phyloP scores from a whole-genome alignment of 305 asterid species.

The Fraxinus sp. region DNA sequence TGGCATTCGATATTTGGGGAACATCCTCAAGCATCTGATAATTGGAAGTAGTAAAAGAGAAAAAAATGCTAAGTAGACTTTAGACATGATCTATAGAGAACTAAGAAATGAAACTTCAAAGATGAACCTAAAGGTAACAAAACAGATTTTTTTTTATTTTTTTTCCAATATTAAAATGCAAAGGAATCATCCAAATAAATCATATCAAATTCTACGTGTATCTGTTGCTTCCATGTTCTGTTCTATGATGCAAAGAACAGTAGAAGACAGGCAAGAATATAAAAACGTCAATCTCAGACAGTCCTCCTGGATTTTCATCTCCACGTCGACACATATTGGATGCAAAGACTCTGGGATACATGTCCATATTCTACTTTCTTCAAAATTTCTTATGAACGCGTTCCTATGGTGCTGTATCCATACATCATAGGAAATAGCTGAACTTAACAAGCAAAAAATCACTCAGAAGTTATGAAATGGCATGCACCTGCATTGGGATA shows the following conservation, averaged over 20 bases:
- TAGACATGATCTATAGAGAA: not conserved
- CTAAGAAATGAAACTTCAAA: not conserved
- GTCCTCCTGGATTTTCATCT: not conserved
- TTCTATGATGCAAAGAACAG: not conserved
- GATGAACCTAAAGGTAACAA: not conserved
- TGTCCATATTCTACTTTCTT: not conserved
- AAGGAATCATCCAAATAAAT: not conserved
- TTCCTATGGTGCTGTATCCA: not conserved
- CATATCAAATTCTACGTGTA: not conserved
- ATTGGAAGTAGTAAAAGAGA: conserved; percentile 1
- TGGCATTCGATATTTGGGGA: conserved; percentile 76
- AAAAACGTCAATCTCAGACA: not conserved
- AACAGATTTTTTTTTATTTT: not conserved
- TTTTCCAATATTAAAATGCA: not conserved
- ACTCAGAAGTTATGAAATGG: conserved; percentile 19
- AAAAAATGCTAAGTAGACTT: not conserved
- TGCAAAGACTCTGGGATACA: not conserved
- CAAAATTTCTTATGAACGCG: not conserved
- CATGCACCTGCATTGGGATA: conserved; percentile 86
- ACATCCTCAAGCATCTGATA: conserved; percentile 89
- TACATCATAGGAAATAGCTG: not conserved
- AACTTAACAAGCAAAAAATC: not conserved
- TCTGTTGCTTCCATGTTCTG: not conserved
- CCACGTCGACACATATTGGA: not conserved
- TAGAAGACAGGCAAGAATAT: not conserved